phyloP scores from a whole-genome alignment of 1,284 basidiomycete species.

The Mycena sp. region DNA sequence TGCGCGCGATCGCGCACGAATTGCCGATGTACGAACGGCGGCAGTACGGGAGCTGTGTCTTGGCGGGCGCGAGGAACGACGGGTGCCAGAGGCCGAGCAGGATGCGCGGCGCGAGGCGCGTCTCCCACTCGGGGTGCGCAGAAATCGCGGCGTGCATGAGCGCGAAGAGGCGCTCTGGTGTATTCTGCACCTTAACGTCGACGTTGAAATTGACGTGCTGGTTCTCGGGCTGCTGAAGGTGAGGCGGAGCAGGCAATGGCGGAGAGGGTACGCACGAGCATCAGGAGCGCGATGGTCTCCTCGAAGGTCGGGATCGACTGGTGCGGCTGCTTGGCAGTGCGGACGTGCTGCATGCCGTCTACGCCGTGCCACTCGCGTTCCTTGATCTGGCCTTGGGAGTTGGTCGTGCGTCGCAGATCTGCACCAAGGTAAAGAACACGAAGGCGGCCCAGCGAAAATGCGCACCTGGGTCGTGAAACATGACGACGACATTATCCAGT shows the following conservation, averaged over 20 bases:
- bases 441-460: not conserved
- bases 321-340: constrained; percentile 83
- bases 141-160: constrained; percentile 85
- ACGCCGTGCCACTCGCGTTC: constrained; percentile 78
- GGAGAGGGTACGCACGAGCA: constrained; percentile 62
- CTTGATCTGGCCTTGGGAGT: constrained; percentile 75
- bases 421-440: constrained; percentile 1
- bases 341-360: constrained; percentile 84
- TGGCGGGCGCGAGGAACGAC: constrained; percentile 84
- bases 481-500: constrained; percentile 87
- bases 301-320: constrained; percentile 91
- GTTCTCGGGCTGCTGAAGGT: constrained; percentile 77
- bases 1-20: constrained; percentile 73
- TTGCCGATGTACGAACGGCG: constrained; percentile 88
- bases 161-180: constrained; percentile 87
- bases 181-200: constrained; percentile 94
- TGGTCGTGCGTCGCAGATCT: constrained; percentile 77
- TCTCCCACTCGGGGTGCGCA: constrained; percentile 80
- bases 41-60: constrained; percentile 82
- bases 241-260: constrained; percentile 2
- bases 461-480: constrained; percentile 92
- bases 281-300: constrained; percentile 84
- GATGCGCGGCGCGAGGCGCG: constrained; percentile 87
- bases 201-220: constrained; percentile 89
- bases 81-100: constrained; percentile 95